Base-by-base conservation (phyloP, 495 filamentous ascomycete species). In the Penicillium argentinense region DNA sequence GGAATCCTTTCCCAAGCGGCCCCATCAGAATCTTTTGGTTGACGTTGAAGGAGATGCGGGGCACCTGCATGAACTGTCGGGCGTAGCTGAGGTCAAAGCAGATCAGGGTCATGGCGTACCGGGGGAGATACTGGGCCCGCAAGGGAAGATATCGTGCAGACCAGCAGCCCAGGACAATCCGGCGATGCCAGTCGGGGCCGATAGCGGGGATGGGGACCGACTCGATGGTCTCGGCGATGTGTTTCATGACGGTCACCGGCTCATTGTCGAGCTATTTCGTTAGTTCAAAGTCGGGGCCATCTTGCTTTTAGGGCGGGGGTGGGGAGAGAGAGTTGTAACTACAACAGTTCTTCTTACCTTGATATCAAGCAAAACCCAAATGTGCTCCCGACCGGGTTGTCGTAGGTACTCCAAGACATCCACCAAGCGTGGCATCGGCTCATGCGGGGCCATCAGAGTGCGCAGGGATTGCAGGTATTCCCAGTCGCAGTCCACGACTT, bases 351-450 rank as follows among this genome's bases (percentile, higher is more conserved):
- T 8, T 3, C 25, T 9, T 66, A 89, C 84, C 68, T 97, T 97
- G 57, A 97, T 88, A 61, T 97, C 92, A 0, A 97, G 73, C 32
- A 97, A 63, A 3, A 91, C 39, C 91, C 92, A 96, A 4, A 90
- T 69, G 29, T 84, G 57, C 53, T 87, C 81, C 8, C 72, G 42
- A 1, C 67, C 78, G 0, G 83, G 82, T 23, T 76, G 59, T 12
- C 78, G 74, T 25, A 97, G 61, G 45, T 84, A 92, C 32, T 79
- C 71, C 2, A 97, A 71, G 29, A 97, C 67, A 51, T 97, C 92
- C n/a, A 60, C 41, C 13, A 97, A 67, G 1, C 86, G 73, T 1
- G 89, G 81, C 79, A 97, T 87, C 0, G 75, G 72, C 52, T 86
- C 76, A 46, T 80, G 78, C 2, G 89, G 89, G 29, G 79, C 77